Percentiles rank a stretch among this genome's conserved stretches.
These are phyloP conservation scores for Dianthus caryophyllus DNA, from an alignment of 148 eudicot species.

Conservation along the genomic window DNA sequence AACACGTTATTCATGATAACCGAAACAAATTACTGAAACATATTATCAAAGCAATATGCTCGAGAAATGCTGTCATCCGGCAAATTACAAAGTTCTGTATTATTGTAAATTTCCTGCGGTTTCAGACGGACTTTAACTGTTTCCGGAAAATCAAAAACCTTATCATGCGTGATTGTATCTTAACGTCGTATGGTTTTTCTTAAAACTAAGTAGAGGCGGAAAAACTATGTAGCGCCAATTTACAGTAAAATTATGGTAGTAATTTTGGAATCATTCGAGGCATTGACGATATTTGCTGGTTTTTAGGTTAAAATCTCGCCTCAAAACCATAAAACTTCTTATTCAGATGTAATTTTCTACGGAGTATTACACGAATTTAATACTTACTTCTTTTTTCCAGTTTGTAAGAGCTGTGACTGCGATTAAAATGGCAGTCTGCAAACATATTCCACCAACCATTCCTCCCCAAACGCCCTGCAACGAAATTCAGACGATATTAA, in stretches of 20 bases:
- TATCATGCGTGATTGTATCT: too few species aligned
- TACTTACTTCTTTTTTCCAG: slow-evolving; percentile 68
- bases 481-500: neutral
- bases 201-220: too few species aligned
- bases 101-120: too few species aligned
- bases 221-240: too few species aligned
- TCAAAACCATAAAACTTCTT: neutral
- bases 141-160: too few species aligned
- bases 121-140: too few species aligned
- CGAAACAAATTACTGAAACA: neutral
- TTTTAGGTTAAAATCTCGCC: neutral
- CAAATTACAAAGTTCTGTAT: neutral
- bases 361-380: too few species aligned
- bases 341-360: too few species aligned
- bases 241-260: too few species aligned
- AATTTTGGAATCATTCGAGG: neutral
- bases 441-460: slow-evolving; percentile 63
- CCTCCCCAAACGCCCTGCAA: slow-evolving; percentile 90
- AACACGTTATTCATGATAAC: neutral
- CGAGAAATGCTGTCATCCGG: neutral
- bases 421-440: slow-evolving; percentile 63
- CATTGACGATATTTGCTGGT: neutral
- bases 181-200: too few species aligned
- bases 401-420: slow-evolving; percentile 44
- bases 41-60: neutral